phyloP scores from a whole-genome alignment of 2,329 filamentous ascomycete genomes.

The Monosporascus sp. region DNA sequence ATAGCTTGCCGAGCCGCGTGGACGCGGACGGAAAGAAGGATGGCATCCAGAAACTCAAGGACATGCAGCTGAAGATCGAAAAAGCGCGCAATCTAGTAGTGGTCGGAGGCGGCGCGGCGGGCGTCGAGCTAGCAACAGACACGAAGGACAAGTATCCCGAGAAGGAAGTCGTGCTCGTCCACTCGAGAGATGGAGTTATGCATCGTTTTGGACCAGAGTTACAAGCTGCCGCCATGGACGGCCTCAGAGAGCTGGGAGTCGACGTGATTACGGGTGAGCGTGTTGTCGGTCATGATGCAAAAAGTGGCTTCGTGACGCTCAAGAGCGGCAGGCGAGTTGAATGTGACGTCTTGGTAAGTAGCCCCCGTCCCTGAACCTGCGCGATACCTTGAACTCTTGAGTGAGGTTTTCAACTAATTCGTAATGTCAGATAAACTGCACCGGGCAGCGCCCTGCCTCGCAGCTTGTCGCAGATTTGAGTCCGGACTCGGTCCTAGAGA shows the following conservation, averaged over 20 bases:
- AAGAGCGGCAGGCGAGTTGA: conserved; percentile 38
- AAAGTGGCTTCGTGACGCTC: conserved; percentile 36
- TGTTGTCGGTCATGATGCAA: conserved; percentile 31
- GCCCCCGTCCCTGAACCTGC: neutral
- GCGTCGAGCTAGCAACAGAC: conserved; percentile 57
- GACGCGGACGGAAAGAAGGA: conserved; percentile 35
- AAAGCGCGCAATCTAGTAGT: conserved; percentile 41
- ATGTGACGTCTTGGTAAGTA: conserved; percentile 46
- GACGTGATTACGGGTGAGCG: conserved; percentile 48
- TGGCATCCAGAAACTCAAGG: conserved; percentile 37
- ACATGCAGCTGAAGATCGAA: conserved; percentile 42
- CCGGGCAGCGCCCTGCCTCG: conserved; percentile 55
- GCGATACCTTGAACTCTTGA: neutral
- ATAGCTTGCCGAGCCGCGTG: conserved; percentile 44
- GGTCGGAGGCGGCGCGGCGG: conserved; percentile 56
- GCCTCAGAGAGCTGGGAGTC: conserved; percentile 41
- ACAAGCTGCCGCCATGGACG: conserved; percentile 34
- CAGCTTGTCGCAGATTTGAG: conserved; percentile 39
- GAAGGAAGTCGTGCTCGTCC: conserved; percentile 53
- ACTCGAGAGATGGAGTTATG: conserved; percentile 51
- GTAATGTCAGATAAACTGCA: conserved; percentile 49
- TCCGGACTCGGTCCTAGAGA: conserved; percentile 38
- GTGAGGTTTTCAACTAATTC: conserved; percentile 3
- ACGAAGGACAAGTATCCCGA: conserved; percentile 51
- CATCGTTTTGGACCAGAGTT: conserved; percentile 43